Evolutionary conservation across 805 yeast species (phyloP).

Genomic region (Spathaspora girioi): DNA sequence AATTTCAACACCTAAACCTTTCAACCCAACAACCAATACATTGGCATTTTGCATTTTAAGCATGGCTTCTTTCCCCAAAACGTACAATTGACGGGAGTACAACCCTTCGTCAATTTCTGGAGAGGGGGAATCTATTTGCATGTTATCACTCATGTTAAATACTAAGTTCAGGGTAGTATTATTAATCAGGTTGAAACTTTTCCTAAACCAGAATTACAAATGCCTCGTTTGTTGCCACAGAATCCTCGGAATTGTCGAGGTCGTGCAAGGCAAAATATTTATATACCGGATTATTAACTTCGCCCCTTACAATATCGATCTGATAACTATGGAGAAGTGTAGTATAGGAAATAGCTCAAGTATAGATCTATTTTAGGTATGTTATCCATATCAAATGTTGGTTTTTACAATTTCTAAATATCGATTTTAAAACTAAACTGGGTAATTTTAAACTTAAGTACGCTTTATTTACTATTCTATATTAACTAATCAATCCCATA

Average conservation of each 20-base stretch:
- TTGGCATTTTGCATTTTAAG: slow-evolving; percentile 90
- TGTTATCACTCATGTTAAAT: slow-evolving; percentile 13
- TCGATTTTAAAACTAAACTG: neutral
- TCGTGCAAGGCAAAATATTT: neutral
- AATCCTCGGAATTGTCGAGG: neutral
- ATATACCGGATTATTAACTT: neutral
- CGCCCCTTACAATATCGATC: neutral
- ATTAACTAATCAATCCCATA: slow-evolving; percentile 3
- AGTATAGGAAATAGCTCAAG: neutral
- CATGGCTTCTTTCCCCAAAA: slow-evolving; percentile 98
- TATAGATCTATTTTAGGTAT: no score
- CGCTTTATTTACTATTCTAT: neutral
- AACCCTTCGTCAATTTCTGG: slow-evolving; percentile 81
- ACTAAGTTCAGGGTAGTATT: neutral
- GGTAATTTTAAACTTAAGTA: neutral
- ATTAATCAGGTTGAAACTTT: neutral
- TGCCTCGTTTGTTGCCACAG: neutral
- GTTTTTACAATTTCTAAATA: neutral
- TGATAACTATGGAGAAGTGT: neutral
- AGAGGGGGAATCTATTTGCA: slow-evolving; percentile 43
- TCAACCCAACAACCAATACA: slow-evolving; percentile 85
- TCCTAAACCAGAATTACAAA: neutral
- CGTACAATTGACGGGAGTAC: slow-evolving; percentile 95
- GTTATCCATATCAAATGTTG: no score
- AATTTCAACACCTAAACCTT: slow-evolving; percentile 92